Percentiles rank a stretch among this genome's conserved stretches.
These are phyloP conservation scores for Monosporozyma unispora DNA, from an alignment of 805 yeast species.

Conservation along the genomic window DNA sequence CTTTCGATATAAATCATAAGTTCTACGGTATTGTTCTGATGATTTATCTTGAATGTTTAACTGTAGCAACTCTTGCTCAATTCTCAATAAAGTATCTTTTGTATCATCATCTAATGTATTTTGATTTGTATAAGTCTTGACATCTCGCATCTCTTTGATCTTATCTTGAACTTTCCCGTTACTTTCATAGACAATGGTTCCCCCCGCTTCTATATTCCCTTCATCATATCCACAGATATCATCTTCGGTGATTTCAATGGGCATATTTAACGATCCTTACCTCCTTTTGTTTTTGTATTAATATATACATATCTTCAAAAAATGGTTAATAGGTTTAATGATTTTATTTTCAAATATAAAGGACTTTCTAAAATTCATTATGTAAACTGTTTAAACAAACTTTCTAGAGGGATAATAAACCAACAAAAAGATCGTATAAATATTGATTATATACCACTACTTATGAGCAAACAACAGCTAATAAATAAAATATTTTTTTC, in stretches of 20 bases:
- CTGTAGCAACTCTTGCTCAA: neutral
- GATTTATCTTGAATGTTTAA: neutral
- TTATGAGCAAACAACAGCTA: neutral
- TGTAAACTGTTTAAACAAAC: neutral
- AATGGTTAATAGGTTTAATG: too few species aligned
- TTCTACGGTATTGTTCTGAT: neutral
- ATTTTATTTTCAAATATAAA: neutral
- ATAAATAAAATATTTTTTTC: slow-evolving; percentile 33
- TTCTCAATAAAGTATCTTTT: neutral
- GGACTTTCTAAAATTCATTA: neutral
- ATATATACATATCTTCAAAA: neutral
- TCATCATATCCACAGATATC: neutral
- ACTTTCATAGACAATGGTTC: neutral
- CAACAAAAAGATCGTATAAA: too few species aligned
- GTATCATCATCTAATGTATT: neutral
- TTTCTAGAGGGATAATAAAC: too few species aligned
- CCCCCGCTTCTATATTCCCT: neutral
- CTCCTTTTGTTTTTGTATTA: neutral
- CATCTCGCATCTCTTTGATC: neutral
- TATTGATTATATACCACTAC: neutral
- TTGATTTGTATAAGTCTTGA: neutral
- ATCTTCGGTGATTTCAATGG: neutral
- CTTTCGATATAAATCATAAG: neutral
- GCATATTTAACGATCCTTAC: neutral
- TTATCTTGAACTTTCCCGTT: neutral